phyloP scores from a whole-genome alignment of 176 grass and related monocot genomes.

The Rhipidocladum racemiflorum region DNA sequence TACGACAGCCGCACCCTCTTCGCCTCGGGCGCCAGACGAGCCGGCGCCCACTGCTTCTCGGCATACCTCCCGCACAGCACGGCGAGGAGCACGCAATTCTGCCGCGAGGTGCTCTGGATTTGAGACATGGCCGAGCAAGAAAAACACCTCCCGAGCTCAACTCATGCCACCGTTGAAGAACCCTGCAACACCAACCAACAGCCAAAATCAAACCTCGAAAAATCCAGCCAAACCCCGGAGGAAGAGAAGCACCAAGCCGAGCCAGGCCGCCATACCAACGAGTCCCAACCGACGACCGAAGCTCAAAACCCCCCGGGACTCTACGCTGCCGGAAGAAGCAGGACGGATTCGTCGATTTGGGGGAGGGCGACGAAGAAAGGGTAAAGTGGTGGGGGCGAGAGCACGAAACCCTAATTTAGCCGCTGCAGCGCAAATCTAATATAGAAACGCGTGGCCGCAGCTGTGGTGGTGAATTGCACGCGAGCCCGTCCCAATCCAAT shows the following conservation, averaged over 20 bases:
- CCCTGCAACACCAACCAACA: conserved; percentile 12
- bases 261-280: not conserved
- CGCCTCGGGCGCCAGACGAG: not conserved
- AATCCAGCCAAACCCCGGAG: not conserved
- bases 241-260: conserved; percentile 1
- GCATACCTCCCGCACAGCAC: conserved; percentile 48
- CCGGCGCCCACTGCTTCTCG: not conserved
- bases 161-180: conserved; percentile 12
- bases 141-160: not conserved
- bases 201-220: not conserved
- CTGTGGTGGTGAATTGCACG: conserved; percentile 12
- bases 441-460: not conserved
- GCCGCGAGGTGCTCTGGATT: conserved; percentile 13
- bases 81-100: conserved; percentile 41
- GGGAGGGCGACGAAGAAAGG: not conserved
- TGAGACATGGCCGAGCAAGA: conserved; percentile 41
- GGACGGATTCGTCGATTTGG: conserved; percentile 16
- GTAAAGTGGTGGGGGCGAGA: not conserved
- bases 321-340: not conserved
- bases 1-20: conserved; percentile 28
- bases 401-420: conserved; percentile 32
- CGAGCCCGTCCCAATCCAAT: conserved; percentile 16
- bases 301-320: not conserved
- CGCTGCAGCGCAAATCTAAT: not conserved
- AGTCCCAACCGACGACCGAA: not conserved